Evolutionary conservation across 225 moss, liverwort and hornwort genomes (phyloP), one percentile per base, ranked within the genome.

Genomic region (Ulota crispa): DNA sequence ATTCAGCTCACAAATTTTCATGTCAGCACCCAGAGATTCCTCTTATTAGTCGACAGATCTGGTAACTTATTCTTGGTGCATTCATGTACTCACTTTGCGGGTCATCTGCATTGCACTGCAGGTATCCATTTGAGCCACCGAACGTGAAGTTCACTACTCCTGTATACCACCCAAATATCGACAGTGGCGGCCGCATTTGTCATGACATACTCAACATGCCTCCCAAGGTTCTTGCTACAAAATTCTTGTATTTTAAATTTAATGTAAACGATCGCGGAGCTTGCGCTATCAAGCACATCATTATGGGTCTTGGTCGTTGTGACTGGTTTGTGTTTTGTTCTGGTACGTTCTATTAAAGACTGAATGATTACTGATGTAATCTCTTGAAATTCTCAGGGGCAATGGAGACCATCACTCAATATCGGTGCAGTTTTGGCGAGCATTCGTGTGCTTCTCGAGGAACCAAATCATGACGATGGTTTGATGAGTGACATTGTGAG

Each of bases 171-270:
- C 95, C 95, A 47, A 96, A 94, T 84, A 96, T 96, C 43, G 94
- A 96, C 56, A 93, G 85, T 77, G 96, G 94, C 24, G 96, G 96
- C 43, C 90, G 94, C 19, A 96, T 96, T 70, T 94, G 94, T 67
- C 92, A 94, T 76, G 96, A 96, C 85, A 93, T 96, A 76, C 93
- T 96, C 68, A 93, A 94, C 85, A 93, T 96, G 96, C 94, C 96
- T 63, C 96, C 96, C 43, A 96, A 96, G 96, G 96, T 88, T 62
- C 28, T 72, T 72, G 19, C 43, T 32, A 57, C 20, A 60, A 3
- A 12, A 72, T 79, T 66, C 23, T 59, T 42, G 39, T 53, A 10
- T 66, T 32, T 45, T 14, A 20, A 21, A 39, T 5, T 16, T 16
- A 39, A 34, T 68, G 42, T 14, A 27, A 21, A 34, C 32, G 67